phyloP scores from a whole-genome alignment of 2,329 filamentous ascomycete species.

The Trichoderma afroharzianum region DNA sequence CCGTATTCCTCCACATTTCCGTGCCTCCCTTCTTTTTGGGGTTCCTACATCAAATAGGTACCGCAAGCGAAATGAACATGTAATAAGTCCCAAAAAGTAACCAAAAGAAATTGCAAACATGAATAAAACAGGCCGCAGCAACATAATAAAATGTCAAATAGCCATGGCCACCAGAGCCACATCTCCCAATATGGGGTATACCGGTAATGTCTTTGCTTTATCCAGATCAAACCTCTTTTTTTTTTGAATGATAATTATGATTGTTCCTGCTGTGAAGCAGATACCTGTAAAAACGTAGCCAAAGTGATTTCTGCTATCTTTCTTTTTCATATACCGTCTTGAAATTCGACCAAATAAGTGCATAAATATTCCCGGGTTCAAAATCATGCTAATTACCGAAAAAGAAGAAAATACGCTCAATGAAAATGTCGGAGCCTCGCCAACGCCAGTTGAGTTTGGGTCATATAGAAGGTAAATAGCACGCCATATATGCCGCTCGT shows the following conservation, averaged over 20 bases:
- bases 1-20: slow-evolving; percentile 10
- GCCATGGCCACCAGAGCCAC: not conserved
- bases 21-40: not conserved
- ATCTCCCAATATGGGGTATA: not conserved
- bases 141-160: not conserved
- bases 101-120: not conserved
- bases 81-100: not conserved
- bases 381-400: not conserved
- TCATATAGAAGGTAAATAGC: slow-evolving; percentile 1
- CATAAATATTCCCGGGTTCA: not conserved
- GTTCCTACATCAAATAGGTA: not conserved
- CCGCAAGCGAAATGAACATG: not conserved
- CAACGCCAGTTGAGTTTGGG: slow-evolving; percentile 9
- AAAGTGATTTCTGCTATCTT: slow-evolving; percentile 7
- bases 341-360: slow-evolving; percentile 4
- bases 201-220: not conserved
- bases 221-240: not conserved
- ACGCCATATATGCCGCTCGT: slow-evolving; percentile 13
- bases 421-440: not conserved
- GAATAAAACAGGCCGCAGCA: not conserved
- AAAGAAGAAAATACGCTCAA: slow-evolving; percentile 1
- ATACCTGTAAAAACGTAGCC: not conserved
- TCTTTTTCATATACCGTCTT: slow-evolving; percentile 9
- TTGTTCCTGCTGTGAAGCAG: slow-evolving; percentile 1
- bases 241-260: not conserved